Base-by-base conservation (phyloP, 106 monocot genomes). In the Dactylorhiza incarnata region DNA sequence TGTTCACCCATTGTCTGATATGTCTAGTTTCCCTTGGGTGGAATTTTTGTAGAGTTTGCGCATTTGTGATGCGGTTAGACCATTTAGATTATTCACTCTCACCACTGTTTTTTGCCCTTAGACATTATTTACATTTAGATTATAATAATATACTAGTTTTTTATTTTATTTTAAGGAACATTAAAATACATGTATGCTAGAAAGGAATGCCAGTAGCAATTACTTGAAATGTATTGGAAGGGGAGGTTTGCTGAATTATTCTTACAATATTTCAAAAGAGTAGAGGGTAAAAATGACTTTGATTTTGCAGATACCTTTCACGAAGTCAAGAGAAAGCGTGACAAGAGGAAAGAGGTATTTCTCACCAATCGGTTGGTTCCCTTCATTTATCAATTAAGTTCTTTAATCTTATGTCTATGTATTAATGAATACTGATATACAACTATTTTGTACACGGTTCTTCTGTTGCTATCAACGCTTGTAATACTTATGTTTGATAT, bases 271-370 rank as follows among this genome's bases (percentile, higher is more conserved):
- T 65, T 65, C 11, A 29, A 65, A 26, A 65, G 24, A 29, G 29
- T 65, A 22, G 66, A 66, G 45, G 45, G 45, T 72, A 22, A 49
- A 48, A 23, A 20, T 20, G 5, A 56, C 44, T 74, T n/a, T 25
- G 26, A 14, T 77, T 78, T 53, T 78, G 19, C 82, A 88, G 88
- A 88, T 82, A 79, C 88, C 24, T 88, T 88, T 82, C 88, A 88
- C 46, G 88, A 85, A 82, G 88, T 88, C 55, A 88, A 82, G 65
- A 88, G 88, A 56, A 88, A 85, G 69, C 84, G 88, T 74, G 88
- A 88, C 23, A 82, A 80, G 79, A 85, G 54, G 65, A 88, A 82
- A 77, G 88, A 85, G 88, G 88, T 88, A 68, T 73, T n/a, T 69
- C n/a, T 69, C 13, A 22, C 58, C 8, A n/a, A 59, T 59, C 58